Conservation (phyloP, 139 green algal species). For the Closterium sp. region DNA sequence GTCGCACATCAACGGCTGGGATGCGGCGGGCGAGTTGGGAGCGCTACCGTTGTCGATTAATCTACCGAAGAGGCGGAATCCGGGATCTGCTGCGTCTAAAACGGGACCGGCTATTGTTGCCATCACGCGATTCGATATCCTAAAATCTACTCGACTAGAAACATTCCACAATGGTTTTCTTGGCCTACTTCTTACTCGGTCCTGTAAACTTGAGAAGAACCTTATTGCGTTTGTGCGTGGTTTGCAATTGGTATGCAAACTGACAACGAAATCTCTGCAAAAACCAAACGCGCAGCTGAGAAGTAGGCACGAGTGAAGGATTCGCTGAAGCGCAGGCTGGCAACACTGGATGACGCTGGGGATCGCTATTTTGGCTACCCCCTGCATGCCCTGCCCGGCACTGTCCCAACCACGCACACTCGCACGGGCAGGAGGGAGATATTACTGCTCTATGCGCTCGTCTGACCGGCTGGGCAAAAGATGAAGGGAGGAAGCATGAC, state of each 20-base stretch:
- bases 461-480: background rate
- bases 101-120: background rate
- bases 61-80: background rate
- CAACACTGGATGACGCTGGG: background rate
- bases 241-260: background rate
- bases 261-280: background rate
- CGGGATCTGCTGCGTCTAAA: background rate
- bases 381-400: background rate
- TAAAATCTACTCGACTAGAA: background rate
- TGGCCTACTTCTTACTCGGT: background rate
- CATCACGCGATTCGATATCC: background rate
- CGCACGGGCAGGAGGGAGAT: background rate
- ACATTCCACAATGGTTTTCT: background rate
- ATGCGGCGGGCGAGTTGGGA: background rate
- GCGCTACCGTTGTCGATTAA: background rate
- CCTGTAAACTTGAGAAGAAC: background rate
- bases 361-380: background rate
- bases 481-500: background rate
- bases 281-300: background rate
- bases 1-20: background rate
- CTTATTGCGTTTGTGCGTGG: background rate
- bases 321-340: background rate
- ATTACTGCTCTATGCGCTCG: background rate
- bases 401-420: background rate
- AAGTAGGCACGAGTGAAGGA: background rate